These are phyloP conservation scores for Colletotrichum eleusines DNA, from an alignment of 2,329 filamentous ascomycete species.

Conservation along the genomic window DNA sequence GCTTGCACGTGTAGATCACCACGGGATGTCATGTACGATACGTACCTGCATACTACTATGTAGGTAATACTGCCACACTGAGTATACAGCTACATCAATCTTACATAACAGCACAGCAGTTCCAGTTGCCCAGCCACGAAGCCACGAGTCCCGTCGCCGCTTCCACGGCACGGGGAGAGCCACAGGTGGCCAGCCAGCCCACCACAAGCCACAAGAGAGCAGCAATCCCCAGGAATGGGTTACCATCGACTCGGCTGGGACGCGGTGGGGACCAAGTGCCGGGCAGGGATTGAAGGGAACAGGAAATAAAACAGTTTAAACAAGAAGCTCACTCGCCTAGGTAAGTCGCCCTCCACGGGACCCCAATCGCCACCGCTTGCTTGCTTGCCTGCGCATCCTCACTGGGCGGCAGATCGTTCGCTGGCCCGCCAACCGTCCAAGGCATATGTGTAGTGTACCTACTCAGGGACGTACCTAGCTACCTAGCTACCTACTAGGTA, in stretches of 20 bases:
- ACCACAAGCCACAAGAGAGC: too few species aligned
- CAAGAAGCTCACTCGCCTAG: not conserved
- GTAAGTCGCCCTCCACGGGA: too few species aligned
- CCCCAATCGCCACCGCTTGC: not conserved
- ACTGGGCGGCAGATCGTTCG: not conserved
- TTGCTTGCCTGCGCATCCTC: too few species aligned
- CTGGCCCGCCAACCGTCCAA: not conserved
- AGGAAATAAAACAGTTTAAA: not conserved
- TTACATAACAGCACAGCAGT: not conserved
- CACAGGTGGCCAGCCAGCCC: not conserved
- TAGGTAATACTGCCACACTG: too few species aligned
- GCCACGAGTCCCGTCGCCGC: not conserved
- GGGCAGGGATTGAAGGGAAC: not conserved
- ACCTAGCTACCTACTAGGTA: too few species aligned
- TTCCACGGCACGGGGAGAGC: not conserved
- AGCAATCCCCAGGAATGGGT: not conserved
- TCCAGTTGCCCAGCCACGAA: conserved; percentile 9
- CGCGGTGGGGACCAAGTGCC: not conserved
- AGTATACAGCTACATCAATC: too few species aligned
- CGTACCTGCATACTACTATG: too few species aligned
- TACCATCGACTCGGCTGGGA: not conserved
- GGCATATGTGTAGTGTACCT: not conserved
- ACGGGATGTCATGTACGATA: too few species aligned
- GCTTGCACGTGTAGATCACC: not conserved
- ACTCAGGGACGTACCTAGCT: too few species aligned